phyloP scores from a whole-genome alignment of 805 yeast species.

The Cyberlindnera euphorbiae region DNA sequence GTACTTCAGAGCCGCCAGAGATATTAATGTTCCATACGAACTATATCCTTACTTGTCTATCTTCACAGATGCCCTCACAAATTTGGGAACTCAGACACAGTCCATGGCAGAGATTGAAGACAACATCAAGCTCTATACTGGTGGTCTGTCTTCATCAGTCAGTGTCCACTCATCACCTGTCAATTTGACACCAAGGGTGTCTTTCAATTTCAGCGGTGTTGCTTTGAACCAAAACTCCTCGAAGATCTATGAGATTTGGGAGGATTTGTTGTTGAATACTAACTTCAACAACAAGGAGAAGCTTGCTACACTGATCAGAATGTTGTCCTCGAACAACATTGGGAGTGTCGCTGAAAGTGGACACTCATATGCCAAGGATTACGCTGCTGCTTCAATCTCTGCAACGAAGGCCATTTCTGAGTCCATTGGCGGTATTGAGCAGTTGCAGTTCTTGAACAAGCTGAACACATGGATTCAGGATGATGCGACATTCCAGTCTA shows the following conservation, averaged over 20 bases:
- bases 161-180: conserved; percentile 54
- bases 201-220: conserved; percentile 60
- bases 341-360: conserved; percentile 84
- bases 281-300: conserved; percentile 65
- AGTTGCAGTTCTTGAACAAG: conserved; percentile 63
- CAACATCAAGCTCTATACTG: conserved; percentile 75
- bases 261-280: conserved; percentile 63
- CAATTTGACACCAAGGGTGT: conserved; percentile 43
- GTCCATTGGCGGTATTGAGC: conserved; percentile 67
- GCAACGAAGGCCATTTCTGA: conserved; percentile 59
- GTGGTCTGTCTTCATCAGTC: conserved; percentile 70
- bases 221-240: conserved; percentile 60
- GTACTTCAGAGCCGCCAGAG: conserved; percentile 65
- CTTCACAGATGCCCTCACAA: conserved; percentile 75
- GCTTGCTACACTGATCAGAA: conserved; percentile 65
- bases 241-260: conserved; percentile 61
- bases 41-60: conserved; percentile 69
- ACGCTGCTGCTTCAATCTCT: conserved; percentile 61
- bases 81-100: conserved; percentile 73
- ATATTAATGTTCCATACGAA: conserved; percentile 54
- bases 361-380: conserved; percentile 72
- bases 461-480: conserved; percentile 47
- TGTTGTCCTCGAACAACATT: conserved; percentile 70
- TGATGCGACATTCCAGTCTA: conserved; percentile 43
- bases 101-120: conserved; percentile 81